These are phyloP conservation scores for Tolypocladium inflatum DNA, from an alignment of 2,329 filamentous ascomycete species.

Conservation along the genomic window DNA sequence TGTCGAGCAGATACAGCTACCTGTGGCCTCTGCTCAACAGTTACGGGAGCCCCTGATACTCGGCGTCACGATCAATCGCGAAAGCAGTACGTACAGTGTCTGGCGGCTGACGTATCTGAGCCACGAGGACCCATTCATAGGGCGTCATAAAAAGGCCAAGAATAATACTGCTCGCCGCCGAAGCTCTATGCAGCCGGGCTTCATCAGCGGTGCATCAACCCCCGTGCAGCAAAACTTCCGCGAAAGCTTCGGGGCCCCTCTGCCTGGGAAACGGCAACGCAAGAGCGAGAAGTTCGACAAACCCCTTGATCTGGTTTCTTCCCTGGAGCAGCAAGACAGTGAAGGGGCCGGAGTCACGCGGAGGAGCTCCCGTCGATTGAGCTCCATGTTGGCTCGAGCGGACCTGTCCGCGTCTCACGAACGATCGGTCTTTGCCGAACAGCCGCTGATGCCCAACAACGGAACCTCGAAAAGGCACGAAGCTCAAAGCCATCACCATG, in stretches of 20 bases:
- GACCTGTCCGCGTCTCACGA: constrained; percentile 83
- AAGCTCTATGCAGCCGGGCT: constrained; percentile 57
- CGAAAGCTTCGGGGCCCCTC: constrained; percentile 63
- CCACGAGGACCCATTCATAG: constrained; percentile 48
- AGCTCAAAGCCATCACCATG: constrained; percentile 48
- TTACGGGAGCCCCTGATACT: constrained; percentile 52
- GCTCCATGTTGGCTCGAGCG: constrained; percentile 79
- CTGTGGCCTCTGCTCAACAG: constrained; percentile 26
- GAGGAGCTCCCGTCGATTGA: constrained; percentile 67
- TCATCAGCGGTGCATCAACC: constrained; percentile 66
- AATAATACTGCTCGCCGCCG: constrained; percentile 41
- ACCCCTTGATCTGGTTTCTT: constrained; percentile 54
- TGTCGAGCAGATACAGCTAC: constrained; percentile 57
- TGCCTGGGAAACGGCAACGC: constrained; percentile 42
- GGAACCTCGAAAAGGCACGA: constrained; percentile 53
- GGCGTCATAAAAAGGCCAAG: constrained; percentile 36
- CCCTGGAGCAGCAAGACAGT: constrained; percentile 59
- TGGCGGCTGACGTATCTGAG: constrained; percentile 77
- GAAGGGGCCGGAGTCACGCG: constrained; percentile 41
- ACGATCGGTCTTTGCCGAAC: constrained; percentile 68
- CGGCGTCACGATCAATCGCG: constrained; percentile 71
- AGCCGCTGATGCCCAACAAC: constrained; percentile 30
- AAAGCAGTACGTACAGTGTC: constrained; percentile 68
- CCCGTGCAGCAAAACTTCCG: constrained; percentile 62
- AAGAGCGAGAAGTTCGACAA: constrained; percentile 43